phyloP scores from a whole-genome alignment of 495 filamentous ascomycete species.

The Penicillium tannophilum region DNA sequence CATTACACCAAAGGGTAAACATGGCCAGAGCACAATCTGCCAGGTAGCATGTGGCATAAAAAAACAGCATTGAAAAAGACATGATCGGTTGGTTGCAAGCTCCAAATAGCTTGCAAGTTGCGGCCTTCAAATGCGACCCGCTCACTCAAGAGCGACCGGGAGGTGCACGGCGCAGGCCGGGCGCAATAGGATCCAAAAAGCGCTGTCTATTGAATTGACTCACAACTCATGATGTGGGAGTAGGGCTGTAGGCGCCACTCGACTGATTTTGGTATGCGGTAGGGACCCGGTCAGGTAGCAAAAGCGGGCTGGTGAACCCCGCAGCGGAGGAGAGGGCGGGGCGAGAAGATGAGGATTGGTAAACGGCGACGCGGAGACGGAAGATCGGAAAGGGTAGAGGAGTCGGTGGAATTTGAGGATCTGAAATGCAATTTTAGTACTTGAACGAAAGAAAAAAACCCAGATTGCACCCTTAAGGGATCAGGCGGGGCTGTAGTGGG shows the following conservation, averaged over 20 bases:
- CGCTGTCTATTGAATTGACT: conserved; percentile 23
- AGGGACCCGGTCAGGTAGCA: conserved; percentile 19
- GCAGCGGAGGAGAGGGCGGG: conserved; percentile 15
- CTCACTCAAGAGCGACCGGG: neutral
- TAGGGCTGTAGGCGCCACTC: conserved; percentile 23
- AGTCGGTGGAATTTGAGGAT: neutral
- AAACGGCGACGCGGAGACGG: neutral
- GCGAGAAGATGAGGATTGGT: neutral
- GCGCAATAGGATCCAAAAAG: neutral
- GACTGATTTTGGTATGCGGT: conserved; percentile 16
- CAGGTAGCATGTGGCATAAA: conserved; percentile 1
- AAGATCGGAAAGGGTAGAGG: neutral
- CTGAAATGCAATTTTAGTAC: neutral
- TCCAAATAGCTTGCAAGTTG: neutral
- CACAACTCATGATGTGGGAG: conserved; percentile 36
- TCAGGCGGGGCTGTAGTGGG: conserved; percentile 12
- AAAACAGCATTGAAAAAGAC: neutral
- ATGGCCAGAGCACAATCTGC: conserved; percentile 1
- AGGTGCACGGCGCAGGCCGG: neutral
- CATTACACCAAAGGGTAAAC: conserved; percentile 15
- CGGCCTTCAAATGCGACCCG: neutral
- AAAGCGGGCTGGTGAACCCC: conserved; percentile 24
- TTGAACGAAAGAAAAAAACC: conserved; percentile 5
- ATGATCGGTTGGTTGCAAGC: neutral
- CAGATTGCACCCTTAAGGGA: conserved; percentile 20